Base-by-base conservation (phyloP, 2,329 filamentous ascomycete genomes). In the Seiridium unicorne region DNA sequence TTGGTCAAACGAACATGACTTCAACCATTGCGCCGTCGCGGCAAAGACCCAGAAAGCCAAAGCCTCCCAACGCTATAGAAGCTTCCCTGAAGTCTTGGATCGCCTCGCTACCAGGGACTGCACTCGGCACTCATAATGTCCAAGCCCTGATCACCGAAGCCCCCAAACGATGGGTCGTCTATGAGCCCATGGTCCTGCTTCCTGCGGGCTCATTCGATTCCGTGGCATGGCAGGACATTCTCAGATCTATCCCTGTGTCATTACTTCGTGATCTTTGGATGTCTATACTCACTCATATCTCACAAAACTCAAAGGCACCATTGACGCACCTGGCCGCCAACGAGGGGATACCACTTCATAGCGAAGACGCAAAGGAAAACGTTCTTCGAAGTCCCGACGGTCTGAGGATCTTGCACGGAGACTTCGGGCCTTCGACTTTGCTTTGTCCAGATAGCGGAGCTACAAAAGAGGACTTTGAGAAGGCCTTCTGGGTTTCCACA, bases 401-500 rank as follows among this genome's bases (percentile, higher is more conserved):
- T 18, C 79, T 97, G 36, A 81, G 82, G 3, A 88, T 89, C 26
- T 77, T 97, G 0, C 78, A 88, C 70, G 93, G 93, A 31, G 80
- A 89, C 70, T 97, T 96, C 72, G 92, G 92, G 0, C 81, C 85
- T 0, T 53, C 73, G 0, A n/a, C 61, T 1, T 48, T 66, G 55
- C 62, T 70, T 8, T 71, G 72, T 0, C 58, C 68, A 1, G 53
- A 44, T 31, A 35, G 3, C 36, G 44, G 55, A 26, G 32, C 26
- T 5, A 26, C 40, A 6, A n/a, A n/a, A 11, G 56, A 68, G 1
- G 89, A 94, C 69, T 90, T 96, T 61, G 72, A 79, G 0, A 60
- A 72, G 1, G 89, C 92, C 0, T 85, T 96, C 63, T 98, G 94
- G 94, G 90, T 90, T 1, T 84, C 82, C 10, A 88, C 89, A 4